Base-by-base conservation (phyloP, 495 filamentous ascomycete species). In the Penicillium subrubescens region DNA sequence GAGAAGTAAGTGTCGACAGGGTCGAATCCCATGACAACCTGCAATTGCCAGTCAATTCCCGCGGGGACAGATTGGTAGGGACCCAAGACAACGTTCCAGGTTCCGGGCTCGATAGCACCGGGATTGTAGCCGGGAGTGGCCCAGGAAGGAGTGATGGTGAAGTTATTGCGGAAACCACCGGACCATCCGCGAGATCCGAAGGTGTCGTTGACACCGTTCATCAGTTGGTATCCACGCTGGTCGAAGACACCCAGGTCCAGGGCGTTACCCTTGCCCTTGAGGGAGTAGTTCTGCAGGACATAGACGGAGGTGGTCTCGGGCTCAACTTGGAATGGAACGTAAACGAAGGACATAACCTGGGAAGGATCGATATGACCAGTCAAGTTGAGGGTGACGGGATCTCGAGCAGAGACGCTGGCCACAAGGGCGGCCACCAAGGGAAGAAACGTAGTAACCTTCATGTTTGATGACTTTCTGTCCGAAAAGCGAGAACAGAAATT, bases 61-160 rank as follows among this genome's bases (percentile, higher is more conserved):
- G 15, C 27, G 12, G 56, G 21, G 3, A 43, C 39, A 5, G 56
- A 59, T 3, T 41, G 14, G 56, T 59, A 59, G 5, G 56, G 56
- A 29, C 56, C 56, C 7, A 59, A 21, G 8, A n/a, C 56, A 4
- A 59, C 56, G 27, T 33, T 59, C 56, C 56, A 59, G n/a, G 37
- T 59, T 23, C 56, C 56, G 35, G 56, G 56, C 15, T 43, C 39
- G n/a, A 59, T 59, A 12, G 56, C 35, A 46, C 56, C 56, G 6
- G 56, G 56, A 39, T 59, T 59, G 25, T 59, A 59, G 23, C 56
- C 56, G 14, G 56, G 56, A n/a, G 56, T 59, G 14, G 56, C 56
- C 34, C 37, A 41, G 2, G 56, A 21, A 17, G 56, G 56, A 17
- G 56, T 59, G 39, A 59, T 59, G n/a, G 56, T 59, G 56, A 59